These are phyloP conservation scores for Diospyros lotus DNA, from an alignment of 148 eudicot genomes.

Conservation along the genomic window DNA sequence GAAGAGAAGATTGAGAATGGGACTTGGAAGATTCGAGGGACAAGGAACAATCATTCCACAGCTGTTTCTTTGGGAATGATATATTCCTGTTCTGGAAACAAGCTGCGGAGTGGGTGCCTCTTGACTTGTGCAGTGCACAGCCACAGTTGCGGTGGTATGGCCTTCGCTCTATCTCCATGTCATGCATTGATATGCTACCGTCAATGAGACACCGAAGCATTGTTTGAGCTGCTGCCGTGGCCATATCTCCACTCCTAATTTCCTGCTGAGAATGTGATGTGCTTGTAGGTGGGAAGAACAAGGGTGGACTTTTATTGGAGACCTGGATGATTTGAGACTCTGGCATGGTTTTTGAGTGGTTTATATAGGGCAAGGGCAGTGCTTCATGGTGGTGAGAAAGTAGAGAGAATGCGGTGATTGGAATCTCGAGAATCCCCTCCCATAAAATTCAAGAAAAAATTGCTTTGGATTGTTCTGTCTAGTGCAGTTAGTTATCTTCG, in stretches of 20 bases:
- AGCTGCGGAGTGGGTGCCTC: background rate
- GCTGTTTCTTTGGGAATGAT: background rate
- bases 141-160: slow-evolving; percentile 10
- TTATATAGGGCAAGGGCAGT: too few relatives aligned
- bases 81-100: background rate
- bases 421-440: background rate
- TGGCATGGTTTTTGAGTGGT: background rate
- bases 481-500: too few relatives aligned
- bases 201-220: slow-evolving; percentile 5
- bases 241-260: too few relatives aligned
- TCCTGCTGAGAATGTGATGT: too few relatives aligned
- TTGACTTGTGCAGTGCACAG: slow-evolving; percentile 9
- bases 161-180: slow-evolving; percentile 25
- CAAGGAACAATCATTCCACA: background rate
- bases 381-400: background rate
- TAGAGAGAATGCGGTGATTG: too few relatives aligned
- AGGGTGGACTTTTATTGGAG: too few relatives aligned
- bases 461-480: too few relatives aligned
- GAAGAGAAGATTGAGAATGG: background rate
- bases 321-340: slow-evolving; percentile 8
- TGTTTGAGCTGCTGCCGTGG: too few relatives aligned
- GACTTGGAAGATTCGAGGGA: background rate
- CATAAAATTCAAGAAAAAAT: background rate
- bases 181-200: slow-evolving; percentile 33
- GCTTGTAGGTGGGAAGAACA: too few relatives aligned